A percentile compares a stretch with the other conserved stretches of the same genome.
Evolutionary conservation across 345 rosid species (phyloP).

Genomic region (Euphorbia peplus): DNA sequence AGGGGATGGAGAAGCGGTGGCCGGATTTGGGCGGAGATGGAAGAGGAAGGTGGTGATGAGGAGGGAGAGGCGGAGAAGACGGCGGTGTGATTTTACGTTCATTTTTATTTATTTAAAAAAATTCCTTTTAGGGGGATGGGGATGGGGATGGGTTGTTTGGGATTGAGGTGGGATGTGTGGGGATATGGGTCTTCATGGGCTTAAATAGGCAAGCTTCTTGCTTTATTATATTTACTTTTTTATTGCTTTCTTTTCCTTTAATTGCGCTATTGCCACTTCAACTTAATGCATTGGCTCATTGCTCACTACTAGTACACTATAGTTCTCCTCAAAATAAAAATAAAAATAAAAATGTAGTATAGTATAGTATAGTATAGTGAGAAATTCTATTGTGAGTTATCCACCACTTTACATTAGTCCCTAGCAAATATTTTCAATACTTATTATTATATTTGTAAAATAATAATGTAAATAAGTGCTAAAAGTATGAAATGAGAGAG

Average conservation of each 20-base stretch:
- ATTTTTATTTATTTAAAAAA: too few relatives aligned
- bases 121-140: not conserved
- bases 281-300: not conserved
- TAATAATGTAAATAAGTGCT: too few relatives aligned
- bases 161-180: not conserved
- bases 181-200: not conserved
- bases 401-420: too few relatives aligned
- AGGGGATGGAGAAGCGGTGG: conserved; percentile 23
- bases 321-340: too few relatives aligned
- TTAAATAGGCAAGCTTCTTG: not conserved
- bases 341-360: too few relatives aligned
- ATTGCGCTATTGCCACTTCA: not conserved
- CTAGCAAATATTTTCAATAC: too few relatives aligned
- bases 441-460: too few relatives aligned
- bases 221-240: not conserved
- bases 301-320: too few relatives aligned
- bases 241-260: not conserved
- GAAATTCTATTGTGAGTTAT: too few relatives aligned
- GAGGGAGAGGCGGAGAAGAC: conserved; percentile 16
- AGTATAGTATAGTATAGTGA: too few relatives aligned
- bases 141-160: not conserved
- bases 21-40: conserved; percentile 20
- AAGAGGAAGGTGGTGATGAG: conserved; percentile 31
- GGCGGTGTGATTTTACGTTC: conserved; percentile 19
- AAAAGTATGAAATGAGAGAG: too few relatives aligned